Percentiles rank a stretch among this genome's conserved stretches.
These are phyloP conservation scores for Tricholoma matsutake DNA, from an alignment of 768 basidiomycete species.

Conservation along the genomic window DNA sequence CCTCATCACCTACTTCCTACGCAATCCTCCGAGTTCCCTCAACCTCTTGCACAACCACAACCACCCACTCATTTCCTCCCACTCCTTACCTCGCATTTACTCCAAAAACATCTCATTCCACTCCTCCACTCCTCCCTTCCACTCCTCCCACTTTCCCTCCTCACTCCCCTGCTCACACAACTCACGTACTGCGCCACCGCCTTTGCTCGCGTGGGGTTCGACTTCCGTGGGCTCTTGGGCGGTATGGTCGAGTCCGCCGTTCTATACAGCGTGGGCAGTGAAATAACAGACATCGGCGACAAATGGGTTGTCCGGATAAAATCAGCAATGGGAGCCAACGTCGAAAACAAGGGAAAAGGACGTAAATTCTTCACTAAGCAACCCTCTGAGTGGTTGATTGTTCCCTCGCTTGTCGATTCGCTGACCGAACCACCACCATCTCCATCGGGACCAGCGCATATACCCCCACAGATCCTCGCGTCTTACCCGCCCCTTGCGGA, in stretches of 20 bases:
- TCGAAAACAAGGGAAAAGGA: constrained; percentile 4
- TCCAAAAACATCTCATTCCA: constrained; percentile 63
- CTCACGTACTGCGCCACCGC: constrained; percentile 91
- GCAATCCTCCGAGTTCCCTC: not conserved
- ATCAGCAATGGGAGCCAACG: not conserved
- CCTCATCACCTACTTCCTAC: not conserved
- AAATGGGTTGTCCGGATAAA: not conserved
- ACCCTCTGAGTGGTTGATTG: constrained; percentile 54
- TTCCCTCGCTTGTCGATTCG: constrained; percentile 28
- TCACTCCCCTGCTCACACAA: constrained; percentile 87
- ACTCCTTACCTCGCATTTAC: constrained; percentile 58
- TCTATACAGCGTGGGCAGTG: constrained; percentile 47
- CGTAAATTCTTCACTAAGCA: constrained; percentile 1
- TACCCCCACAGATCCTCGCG: constrained; percentile 69
- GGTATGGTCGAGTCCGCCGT: constrained; percentile 69
- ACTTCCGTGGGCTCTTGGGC: constrained; percentile 72
- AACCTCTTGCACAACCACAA: not conserved
- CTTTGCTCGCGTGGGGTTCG: constrained; percentile 88
- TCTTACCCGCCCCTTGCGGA: constrained; percentile 75
- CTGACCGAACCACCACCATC: constrained; percentile 24
- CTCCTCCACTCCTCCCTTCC: constrained; percentile 61
- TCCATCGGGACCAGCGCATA: constrained; percentile 42
- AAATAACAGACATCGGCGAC: constrained; percentile 31
- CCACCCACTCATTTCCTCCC: constrained; percentile 49
- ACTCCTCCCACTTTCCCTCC: constrained; percentile 55